A percentile compares a stretch with the other conserved stretches of the same genome.
These are phyloP conservation scores for Cruciata laevipes DNA, from an alignment of 257 asterid genomes.

Conservation along the genomic window DNA sequence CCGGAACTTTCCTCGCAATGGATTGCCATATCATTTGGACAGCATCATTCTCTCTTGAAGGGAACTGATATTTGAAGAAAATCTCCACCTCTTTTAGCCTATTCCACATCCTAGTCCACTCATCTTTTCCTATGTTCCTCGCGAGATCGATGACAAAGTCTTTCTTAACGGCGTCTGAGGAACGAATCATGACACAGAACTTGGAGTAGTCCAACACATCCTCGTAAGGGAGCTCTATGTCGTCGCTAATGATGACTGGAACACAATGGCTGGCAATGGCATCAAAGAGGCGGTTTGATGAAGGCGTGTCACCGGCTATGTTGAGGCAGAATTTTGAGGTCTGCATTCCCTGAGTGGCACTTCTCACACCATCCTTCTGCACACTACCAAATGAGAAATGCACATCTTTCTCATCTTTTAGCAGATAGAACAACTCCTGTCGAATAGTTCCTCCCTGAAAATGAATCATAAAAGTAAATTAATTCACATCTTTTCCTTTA, in stretches of 20 bases:
- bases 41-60: conserved; percentile 54
- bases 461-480: not conserved
- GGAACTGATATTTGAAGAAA: conserved; percentile 46
- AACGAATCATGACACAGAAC: conserved; percentile 49
- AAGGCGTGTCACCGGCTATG: conserved; percentile 81
- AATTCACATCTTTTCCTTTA: too few relatives aligned
- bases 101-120: conserved; percentile 66
- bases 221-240: conserved; percentile 72
- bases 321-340: conserved; percentile 73
- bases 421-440: conserved; percentile 52
- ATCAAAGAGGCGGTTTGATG: conserved; percentile 79
- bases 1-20: conserved; percentile 48
- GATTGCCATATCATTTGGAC: conserved; percentile 83
- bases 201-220: conserved; percentile 63
- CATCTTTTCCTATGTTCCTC: conserved; percentile 39
- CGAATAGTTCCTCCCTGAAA: conserved; percentile 63
- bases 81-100: conserved; percentile 48
- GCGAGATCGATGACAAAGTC: conserved; percentile 41
- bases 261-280: conserved; percentile 79
- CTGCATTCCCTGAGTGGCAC: conserved; percentile 59
- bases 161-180: conserved; percentile 48
- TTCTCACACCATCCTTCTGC: conserved; percentile 44
- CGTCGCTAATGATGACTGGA: conserved; percentile 68
- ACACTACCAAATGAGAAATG: conserved; percentile 66
- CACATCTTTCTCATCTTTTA: conserved; percentile 62